Percentiles rank a stretch among this genome's conserved stretches.
Evolutionary conservation across 1,284 basidiomycete genomes (phyloP).

Genomic region (Uromyces viciae-fabae): DNA sequence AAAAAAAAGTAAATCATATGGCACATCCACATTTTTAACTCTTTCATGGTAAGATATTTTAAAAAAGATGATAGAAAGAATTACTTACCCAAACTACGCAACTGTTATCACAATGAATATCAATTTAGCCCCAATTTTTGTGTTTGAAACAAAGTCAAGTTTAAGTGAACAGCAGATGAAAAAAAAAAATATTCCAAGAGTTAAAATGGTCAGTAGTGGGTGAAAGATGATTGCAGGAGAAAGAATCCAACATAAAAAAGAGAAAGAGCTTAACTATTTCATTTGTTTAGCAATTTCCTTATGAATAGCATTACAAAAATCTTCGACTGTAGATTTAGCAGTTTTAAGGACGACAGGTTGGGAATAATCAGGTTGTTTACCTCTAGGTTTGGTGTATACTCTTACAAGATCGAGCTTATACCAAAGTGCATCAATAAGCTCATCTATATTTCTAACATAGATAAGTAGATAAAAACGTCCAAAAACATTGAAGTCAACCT

Average conservation of each 20-base stretch:
- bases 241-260: too few species aligned
- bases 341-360: slow-evolving; percentile 66
- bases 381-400: slow-evolving; percentile 85
- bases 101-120: neutral
- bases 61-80: neutral
- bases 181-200: neutral
- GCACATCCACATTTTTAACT: slow-evolving; percentile 49
- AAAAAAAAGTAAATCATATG: slow-evolving; percentile 43
- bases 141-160: neutral
- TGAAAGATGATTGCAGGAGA: too few species aligned
- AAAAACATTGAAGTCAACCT: neutral
- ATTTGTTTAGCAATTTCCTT: slow-evolving; percentile 89
- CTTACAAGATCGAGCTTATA: slow-evolving; percentile 76
- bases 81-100: slow-evolving; percentile 48
- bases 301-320: slow-evolving; percentile 77
- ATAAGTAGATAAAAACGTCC: neutral
- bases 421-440: slow-evolving; percentile 68
- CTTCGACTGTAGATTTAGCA: slow-evolving; percentile 66
- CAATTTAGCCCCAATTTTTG: too few species aligned
- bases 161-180: neutral
- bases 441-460: slow-evolving; percentile 70
- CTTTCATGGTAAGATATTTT: neutral
- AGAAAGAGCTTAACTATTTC: slow-evolving; percentile 61
- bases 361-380: slow-evolving; percentile 80
- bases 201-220: too few species aligned